Conservation (phyloP, 1,284 basidiomycete species). For the Ustilago xerochloae region DNA sequence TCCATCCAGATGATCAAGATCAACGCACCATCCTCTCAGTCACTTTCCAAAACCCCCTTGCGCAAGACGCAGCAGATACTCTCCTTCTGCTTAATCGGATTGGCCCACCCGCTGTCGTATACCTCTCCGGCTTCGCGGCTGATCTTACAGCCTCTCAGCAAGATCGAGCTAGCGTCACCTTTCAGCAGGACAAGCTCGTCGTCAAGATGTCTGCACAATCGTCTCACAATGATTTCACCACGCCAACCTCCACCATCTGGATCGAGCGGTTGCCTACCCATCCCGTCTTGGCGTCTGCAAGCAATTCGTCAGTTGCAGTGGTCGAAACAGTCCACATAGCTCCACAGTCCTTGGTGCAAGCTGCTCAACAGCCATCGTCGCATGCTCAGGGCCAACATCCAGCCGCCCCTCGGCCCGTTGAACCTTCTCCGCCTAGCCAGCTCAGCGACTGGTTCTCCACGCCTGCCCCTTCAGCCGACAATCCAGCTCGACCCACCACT, state of each 20-base stretch:
- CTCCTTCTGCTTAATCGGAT: conserved; percentile 20
- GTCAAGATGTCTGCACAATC: conserved; percentile 40
- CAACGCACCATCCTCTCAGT: background rate
- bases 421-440: conserved; percentile 19
- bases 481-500: background rate
- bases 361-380: background rate
- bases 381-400: background rate
- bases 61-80: conserved; percentile 19
- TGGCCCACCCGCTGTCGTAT: conserved; percentile 30
- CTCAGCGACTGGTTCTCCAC: conserved; percentile 43
- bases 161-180: background rate
- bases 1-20: conserved; percentile 7
- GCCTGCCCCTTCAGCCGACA: conserved; percentile 14
- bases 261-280: conserved; percentile 26
- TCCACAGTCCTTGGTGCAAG: no score
- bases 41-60: conserved; percentile 16
- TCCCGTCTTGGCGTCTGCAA: background rate
- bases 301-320: background rate
- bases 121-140: conserved; percentile 36
- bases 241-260: conserved; percentile 36
- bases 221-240: conserved; percentile 9
- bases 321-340: no score
- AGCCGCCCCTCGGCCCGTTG: background rate
- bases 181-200: conserved; percentile 13
- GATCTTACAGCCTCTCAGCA: background rate